Conservation (phyloP, 805 yeast species). For the baker's yeast (Saccharomyces cerevisiae) region DNA sequence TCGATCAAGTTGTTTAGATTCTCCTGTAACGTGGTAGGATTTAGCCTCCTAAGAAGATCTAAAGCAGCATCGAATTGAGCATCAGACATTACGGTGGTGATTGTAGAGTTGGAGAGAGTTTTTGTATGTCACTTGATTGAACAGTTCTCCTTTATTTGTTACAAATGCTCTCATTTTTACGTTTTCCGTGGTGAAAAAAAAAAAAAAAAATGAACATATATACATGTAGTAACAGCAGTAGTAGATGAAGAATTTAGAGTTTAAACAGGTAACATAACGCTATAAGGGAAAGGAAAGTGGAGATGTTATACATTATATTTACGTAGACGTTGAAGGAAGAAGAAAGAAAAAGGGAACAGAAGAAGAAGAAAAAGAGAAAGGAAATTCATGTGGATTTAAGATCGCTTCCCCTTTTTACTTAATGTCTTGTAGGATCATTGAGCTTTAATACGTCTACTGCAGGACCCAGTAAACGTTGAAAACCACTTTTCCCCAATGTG, state of each 20-base stretch:
- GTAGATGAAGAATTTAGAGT: neutral
- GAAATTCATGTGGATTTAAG: neutral
- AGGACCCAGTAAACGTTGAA: conserved; percentile 89
- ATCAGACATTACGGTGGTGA: conserved; percentile 4
- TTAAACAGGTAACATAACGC: neutral
- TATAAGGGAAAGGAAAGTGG: neutral
- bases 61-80: conserved; percentile 59
- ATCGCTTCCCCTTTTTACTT: neutral
- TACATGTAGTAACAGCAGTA: neutral
- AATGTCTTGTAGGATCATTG: conserved; percentile 63
- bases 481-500: conserved; percentile 85
- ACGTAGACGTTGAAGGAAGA: neutral
- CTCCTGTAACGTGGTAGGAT: conserved; percentile 51
- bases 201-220: neutral
- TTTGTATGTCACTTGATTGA: neutral
- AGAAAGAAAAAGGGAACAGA: neutral
- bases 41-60: conserved; percentile 66
- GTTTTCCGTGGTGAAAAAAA: neutral
- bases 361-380: neutral
- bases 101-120: neutral
- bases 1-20: conserved; percentile 38
- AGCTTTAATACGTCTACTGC: conserved; percentile 81
- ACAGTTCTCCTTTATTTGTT: neutral
- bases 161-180: neutral
- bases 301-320: neutral